Conservation (phyloP, 768 basidiomycete species). For the Daedaleopsis sinensis region DNA sequence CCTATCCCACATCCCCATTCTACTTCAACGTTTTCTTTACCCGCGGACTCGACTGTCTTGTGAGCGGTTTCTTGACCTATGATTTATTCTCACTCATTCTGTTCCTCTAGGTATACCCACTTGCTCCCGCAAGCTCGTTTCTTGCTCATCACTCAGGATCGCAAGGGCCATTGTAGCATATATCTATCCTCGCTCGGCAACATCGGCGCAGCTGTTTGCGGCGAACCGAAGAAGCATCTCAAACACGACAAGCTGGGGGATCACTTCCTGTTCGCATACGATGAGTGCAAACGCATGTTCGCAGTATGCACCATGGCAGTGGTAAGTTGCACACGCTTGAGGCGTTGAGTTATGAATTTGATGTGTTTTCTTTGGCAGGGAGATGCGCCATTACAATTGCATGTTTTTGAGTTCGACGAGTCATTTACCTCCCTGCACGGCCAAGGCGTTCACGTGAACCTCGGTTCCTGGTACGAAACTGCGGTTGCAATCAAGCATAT, state of each 20-base stretch:
- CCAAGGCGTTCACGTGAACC: conserved; percentile 42
- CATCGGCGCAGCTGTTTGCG: conserved; percentile 30
- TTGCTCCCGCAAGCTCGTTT: conserved; percentile 45
- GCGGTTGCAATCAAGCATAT: conserved; percentile 35
- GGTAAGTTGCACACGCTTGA: conserved; percentile 28
- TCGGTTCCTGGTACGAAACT: conserved; percentile 46
- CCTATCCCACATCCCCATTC: conserved; percentile 29
- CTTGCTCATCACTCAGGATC: conserved; percentile 45
- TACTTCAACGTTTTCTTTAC: conserved; percentile 31
- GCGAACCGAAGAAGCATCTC: conserved; percentile 34
- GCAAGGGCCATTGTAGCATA: conserved; percentile 36
- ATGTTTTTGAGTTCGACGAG: conserved; percentile 54
- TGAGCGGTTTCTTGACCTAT: too few relatives aligned
- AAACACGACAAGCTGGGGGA: conserved; percentile 50
- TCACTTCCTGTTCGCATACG: conserved; percentile 49
- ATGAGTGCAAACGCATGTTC: conserved; percentile 55
- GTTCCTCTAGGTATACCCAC: conserved; percentile 40
- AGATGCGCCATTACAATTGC: conserved; percentile 33
- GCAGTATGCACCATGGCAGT: conserved; percentile 42
- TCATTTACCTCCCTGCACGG: conserved; percentile 42
- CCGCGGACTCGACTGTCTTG: conserved; percentile 34
- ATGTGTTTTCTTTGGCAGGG: too few relatives aligned
- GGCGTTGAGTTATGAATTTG: too few relatives aligned
- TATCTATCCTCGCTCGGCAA: conserved; percentile 39
- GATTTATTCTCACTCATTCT: neutral